A percentile compares a stretch with the other conserved stretches of the same genome.
These are phyloP conservation scores for Chlamydomonas asymmetrica DNA, from an alignment of 139 green algal species.

Conservation along the genomic window DNA sequence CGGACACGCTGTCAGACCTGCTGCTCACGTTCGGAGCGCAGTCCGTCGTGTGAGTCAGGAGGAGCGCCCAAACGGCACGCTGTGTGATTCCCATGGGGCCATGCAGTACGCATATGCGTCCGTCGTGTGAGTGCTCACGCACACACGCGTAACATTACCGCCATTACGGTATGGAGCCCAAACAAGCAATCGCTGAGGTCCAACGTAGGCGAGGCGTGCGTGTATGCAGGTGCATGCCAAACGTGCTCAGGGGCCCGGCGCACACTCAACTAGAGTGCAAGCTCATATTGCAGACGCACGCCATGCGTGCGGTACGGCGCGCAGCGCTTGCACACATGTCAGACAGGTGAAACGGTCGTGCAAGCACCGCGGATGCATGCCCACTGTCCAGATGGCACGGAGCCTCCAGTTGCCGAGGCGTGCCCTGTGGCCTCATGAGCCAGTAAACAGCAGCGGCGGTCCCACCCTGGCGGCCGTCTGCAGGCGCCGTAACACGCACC, in stretches of 20 bases:
- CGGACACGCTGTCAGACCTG: conserved; percentile 61
- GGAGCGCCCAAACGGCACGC: too few species aligned
- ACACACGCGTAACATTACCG: too few species aligned
- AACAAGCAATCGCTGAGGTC: not conserved
- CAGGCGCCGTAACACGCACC: not conserved
- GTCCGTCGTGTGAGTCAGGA: conserved; percentile 42
- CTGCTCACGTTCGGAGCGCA: conserved; percentile 66
- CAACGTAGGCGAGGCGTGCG: not conserved
- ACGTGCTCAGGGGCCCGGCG: too few species aligned
- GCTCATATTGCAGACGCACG: too few species aligned
- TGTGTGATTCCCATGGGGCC: too few species aligned
- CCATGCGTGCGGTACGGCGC: not conserved
- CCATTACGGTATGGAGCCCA: too few species aligned
- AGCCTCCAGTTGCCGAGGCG: not conserved
- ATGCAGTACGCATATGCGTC: too few species aligned
- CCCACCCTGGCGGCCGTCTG: too few species aligned
- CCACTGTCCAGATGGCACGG: not conserved
- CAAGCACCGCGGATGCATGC: not conserved
- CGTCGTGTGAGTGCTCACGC: too few species aligned
- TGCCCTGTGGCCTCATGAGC: not conserved
- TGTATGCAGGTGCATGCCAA: not conserved
- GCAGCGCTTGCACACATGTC: not conserved
- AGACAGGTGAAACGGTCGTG: not conserved
- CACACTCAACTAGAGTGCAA: too few species aligned
- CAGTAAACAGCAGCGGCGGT: not conserved